Conservation (phyloP, 352 stramenopile species). For the Thalassiosira hispida region DNA sequence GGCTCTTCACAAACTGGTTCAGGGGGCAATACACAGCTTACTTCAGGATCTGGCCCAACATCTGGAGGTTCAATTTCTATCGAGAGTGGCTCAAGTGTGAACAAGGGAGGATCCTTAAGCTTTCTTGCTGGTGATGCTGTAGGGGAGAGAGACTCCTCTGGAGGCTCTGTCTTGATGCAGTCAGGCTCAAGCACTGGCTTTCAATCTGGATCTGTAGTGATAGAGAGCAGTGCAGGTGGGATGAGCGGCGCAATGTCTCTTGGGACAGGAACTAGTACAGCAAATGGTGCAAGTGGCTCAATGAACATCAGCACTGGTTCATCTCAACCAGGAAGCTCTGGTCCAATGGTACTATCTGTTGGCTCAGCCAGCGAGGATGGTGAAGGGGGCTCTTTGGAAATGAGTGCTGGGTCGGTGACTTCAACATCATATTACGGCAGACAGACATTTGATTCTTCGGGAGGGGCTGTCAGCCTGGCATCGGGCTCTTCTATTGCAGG, state of each 20-base stretch:
- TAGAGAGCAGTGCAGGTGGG: neutral
- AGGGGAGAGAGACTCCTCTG: neutral
- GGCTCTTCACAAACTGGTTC: neutral
- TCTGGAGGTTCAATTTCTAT: neutral
- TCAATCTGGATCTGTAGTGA: neutral
- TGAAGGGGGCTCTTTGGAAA: conserved; percentile 6
- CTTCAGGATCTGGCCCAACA: neutral
- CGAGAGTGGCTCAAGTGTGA: neutral
- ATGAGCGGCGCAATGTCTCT: neutral
- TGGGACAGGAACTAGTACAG: neutral
- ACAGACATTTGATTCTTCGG: neutral
- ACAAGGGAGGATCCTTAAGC: neutral
- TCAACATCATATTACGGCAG: neutral
- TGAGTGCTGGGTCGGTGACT: conserved; percentile 12
- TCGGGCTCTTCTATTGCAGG: conserved; percentile 23
- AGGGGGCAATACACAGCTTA: neutral
- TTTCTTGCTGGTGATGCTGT: neutral
- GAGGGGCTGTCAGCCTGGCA: conserved; percentile 18
- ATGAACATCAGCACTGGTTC: conserved; percentile 16
- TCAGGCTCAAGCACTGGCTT: neutral
- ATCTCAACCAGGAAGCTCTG: conserved; percentile 3
- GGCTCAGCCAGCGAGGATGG: conserved; percentile 12
- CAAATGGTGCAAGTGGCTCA: conserved; percentile 8
- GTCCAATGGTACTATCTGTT: conserved; percentile 17
- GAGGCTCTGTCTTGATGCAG: neutral